A percentile compares a stretch with the other conserved stretches of the same genome.
Evolutionary conservation across 495 filamentous ascomycete species (phyloP).

Genomic region (Podospora anserina): DNA sequence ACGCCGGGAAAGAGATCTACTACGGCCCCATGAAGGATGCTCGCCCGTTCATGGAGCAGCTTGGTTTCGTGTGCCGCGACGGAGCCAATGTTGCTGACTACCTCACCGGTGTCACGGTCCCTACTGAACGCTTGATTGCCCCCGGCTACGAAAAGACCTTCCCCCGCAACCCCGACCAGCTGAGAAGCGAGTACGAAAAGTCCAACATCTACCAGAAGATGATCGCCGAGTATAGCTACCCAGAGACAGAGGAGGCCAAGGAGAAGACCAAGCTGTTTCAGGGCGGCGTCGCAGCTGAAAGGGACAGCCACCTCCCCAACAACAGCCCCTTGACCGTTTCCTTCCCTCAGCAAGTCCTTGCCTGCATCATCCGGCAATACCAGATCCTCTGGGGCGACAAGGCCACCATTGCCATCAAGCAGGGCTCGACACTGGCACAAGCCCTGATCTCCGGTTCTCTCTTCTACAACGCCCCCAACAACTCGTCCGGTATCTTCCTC

Average conservation of each 20-base stretch:
- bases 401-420: slow-evolving; percentile 56
- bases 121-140: slow-evolving; percentile 25
- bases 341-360: slow-evolving; percentile 54
- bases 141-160: slow-evolving; percentile 40
- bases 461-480: slow-evolving; percentile 67
- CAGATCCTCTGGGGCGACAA: slow-evolving; percentile 61
- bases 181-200: slow-evolving; percentile 42
- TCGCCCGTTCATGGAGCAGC: slow-evolving; percentile 52
- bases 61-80: slow-evolving; percentile 50
- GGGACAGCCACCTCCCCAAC: slow-evolving; percentile 38
- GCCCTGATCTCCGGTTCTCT: slow-evolving; percentile 71
- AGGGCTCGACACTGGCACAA: slow-evolving; percentile 55
- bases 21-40: slow-evolving; percentile 55
- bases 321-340: slow-evolving; percentile 53
- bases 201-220: slow-evolving; percentile 37
- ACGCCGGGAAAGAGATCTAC: slow-evolving; percentile 62
- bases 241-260: slow-evolving; percentile 41
- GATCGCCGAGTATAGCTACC: slow-evolving; percentile 51
- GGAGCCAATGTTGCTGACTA: slow-evolving; percentile 60
- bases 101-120: slow-evolving; percentile 45
- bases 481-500: slow-evolving; percentile 51
- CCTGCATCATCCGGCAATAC: slow-evolving; percentile 52
- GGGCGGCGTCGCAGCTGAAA: slow-evolving; percentile 46
- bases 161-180: slow-evolving; percentile 44
- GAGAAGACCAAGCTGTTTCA: slow-evolving; percentile 50